Evolutionary conservation across 257 asterid genomes (phyloP).

Genomic region (Solanum habrochaites): DNA sequence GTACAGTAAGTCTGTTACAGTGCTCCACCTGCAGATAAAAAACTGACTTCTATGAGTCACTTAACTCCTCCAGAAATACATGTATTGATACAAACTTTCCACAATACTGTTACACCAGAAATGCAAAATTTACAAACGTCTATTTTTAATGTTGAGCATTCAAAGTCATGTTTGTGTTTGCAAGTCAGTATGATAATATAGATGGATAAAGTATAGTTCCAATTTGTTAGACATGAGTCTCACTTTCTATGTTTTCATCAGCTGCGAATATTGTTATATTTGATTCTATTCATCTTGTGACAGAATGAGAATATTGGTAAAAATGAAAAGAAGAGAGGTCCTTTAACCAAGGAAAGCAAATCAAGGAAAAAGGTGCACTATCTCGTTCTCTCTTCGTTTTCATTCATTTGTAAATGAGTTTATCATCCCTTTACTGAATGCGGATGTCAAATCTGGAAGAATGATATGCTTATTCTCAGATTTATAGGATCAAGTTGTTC

Average conservation of each 20-base stretch:
- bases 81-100: neutral
- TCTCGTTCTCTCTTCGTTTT: neutral
- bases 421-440: neutral
- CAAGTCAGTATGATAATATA: neutral
- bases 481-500: neutral
- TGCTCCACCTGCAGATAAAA: neutral
- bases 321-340: constrained; percentile 52
- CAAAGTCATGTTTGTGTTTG: neutral
- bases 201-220: neutral
- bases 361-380: constrained; percentile 57
- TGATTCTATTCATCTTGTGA: constrained; percentile 14
- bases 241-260: neutral
- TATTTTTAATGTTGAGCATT: neutral
- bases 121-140: neutral
- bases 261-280: neutral
- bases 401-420: neutral
- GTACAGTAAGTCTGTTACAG: neutral
- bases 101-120: neutral
- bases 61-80: neutral
- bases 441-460: neutral
- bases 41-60: neutral
- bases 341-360: constrained; percentile 46
- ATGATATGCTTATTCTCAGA: neutral
- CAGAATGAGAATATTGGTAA: constrained; percentile 35
- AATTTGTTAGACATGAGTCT: neutral